phyloP scores from a whole-genome alignment of 73 alveolate species.

The Paramecium biaurelia region DNA sequence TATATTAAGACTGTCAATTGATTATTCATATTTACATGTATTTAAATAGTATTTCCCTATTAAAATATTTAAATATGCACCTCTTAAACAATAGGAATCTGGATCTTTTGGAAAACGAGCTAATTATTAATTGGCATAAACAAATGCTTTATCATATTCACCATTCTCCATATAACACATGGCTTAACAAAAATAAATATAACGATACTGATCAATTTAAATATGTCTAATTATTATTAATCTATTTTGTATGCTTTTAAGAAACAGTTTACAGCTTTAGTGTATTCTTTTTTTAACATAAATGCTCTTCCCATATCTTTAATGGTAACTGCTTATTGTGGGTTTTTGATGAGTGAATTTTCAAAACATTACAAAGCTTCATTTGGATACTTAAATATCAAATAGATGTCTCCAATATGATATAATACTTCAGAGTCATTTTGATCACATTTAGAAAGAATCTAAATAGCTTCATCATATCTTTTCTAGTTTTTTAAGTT shows the following conservation, averaged over 20 bases:
- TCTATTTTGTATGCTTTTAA: conserved; percentile 1
- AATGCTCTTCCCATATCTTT: not conserved
- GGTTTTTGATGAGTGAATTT: not conserved
- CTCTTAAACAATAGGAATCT: not conserved
- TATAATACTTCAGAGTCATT: not conserved
- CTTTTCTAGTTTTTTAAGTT: not conserved
- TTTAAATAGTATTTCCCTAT: not conserved
- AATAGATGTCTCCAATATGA: not conserved
- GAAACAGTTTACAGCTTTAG: not conserved
- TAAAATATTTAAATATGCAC: not conserved
- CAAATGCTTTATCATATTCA: not conserved
- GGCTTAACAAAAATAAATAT: not conserved
- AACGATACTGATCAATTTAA: not conserved
- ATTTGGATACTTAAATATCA: not conserved
- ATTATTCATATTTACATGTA: not conserved
- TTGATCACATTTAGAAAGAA: not conserved
- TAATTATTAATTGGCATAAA: not conserved
- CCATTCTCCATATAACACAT: not conserved
- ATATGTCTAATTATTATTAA: not conserved
- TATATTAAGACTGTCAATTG: conserved; percentile 5
- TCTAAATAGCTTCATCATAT: conserved; percentile 7
- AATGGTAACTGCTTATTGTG: not conserved
- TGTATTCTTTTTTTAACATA: not conserved
- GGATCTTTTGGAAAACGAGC: not conserved
- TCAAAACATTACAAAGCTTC: not conserved